These are phyloP conservation scores for Paraleonurus japonicus DNA, from an alignment of 257 asterid species.

Conservation along the genomic window DNA sequence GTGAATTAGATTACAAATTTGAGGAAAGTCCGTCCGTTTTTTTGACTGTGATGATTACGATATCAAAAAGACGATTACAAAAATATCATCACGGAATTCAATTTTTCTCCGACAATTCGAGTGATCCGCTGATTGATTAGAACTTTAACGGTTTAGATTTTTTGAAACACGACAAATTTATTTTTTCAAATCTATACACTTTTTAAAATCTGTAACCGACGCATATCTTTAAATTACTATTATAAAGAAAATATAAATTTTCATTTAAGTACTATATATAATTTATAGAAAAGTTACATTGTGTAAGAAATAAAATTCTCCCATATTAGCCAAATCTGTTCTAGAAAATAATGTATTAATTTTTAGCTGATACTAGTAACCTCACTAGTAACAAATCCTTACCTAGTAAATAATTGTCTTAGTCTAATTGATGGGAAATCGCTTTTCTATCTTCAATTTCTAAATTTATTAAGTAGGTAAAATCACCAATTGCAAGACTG, in stretches of 20 bases:
- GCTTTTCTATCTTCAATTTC: conserved; percentile 12
- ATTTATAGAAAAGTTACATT: neutral
- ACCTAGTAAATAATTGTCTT: neutral
- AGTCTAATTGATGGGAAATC: neutral
- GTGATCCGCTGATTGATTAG: neutral
- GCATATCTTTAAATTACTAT: neutral
- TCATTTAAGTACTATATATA: neutral
- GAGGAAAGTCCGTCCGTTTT: neutral
- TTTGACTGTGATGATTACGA: neutral
- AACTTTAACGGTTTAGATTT: neutral
- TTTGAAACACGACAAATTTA: neutral
- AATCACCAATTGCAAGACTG: conserved; percentile 2
- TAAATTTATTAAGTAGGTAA: conserved; percentile 20
- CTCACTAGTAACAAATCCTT: neutral
- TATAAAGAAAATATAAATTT: neutral
- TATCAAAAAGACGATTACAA: neutral
- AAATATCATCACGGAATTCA: neutral
- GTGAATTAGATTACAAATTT: neutral
- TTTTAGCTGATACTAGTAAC: neutral
- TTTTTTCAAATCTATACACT: neutral
- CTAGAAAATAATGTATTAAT: neutral
- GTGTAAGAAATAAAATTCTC: neutral
- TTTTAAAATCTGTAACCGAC: neutral
- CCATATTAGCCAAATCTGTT: neutral
- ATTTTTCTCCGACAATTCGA: neutral